Evolutionary conservation across 2,329 filamentous ascomycete species (phyloP), one percentile per base, ranked within the genome.

Genomic region (Claviceps sp.): DNA sequence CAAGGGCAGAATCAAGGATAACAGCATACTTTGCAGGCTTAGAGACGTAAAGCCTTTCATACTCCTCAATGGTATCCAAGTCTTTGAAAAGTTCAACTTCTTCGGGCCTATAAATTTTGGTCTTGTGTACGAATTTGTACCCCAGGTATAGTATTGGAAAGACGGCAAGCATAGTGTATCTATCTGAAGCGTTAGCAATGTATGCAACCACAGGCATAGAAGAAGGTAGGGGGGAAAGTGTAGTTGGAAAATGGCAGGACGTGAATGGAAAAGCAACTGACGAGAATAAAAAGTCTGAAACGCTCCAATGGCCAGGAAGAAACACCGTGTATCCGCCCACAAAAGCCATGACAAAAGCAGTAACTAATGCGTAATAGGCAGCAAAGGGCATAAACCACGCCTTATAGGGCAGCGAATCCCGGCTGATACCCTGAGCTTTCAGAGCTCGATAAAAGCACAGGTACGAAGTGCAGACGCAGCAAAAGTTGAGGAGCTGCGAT

Each of bases 311-410:
- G 0, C 76, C 71, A 0, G 67, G 61, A 1, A 90, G 64, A 60
- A 91, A 93, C 1, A 90, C 84, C 0, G 82, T 76, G 56, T 89
- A 91, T 0, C 87, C 87, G 8, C 84, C 80, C 1, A 89, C 80
- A 58, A 90, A 81, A 0, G 82, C 77, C 82, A 91, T 89, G 56
- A 85, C 65, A 48, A 78, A 77, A 1, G 81, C 85, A 26, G 77
- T 80, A 0, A 70, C 63, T 5, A 88, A 67, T 0, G 80, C 82
- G 48, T 82, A 80, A 62, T 78, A 90, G 0, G 86, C 85, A 0
- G 79, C 74, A 59, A 82, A 90, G 2, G 87, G 87, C 69, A 89
- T 85, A 44, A 78, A 73, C 56, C 74, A 74, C 1, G 81, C 81
- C 56, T 76, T 81, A 69, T 88, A 89, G 0, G 85, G 85, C n/a